Conservation (phyloP, 2,329 filamentous ascomycete genomes). For the Curvularia verruculosa region DNA sequence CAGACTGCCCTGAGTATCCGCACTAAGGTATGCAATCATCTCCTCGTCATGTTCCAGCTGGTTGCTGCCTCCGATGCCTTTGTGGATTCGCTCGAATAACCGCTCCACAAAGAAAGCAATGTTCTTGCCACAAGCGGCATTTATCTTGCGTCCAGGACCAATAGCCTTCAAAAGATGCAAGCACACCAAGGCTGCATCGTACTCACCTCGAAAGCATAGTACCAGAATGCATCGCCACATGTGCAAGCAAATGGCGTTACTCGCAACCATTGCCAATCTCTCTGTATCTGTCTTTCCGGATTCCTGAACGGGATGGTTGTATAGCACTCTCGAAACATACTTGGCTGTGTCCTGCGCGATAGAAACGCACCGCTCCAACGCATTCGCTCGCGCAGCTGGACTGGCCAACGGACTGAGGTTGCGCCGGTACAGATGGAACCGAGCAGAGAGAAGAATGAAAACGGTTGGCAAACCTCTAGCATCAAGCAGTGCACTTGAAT, state of each 20-base stretch:
- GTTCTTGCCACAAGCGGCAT: slow-evolving; percentile 79
- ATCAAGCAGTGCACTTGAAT: slow-evolving; percentile 71
- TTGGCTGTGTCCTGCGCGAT: slow-evolving; percentile 79
- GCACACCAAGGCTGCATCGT: slow-evolving; percentile 73
- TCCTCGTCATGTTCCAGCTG: slow-evolving; percentile 76
- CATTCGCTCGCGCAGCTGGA: slow-evolving; percentile 67
- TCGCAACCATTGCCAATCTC: slow-evolving; percentile 69
- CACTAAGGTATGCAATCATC: slow-evolving; percentile 82
- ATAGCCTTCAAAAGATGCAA: slow-evolving; percentile 74
- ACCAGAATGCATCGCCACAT: slow-evolving; percentile 87
- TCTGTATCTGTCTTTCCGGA: slow-evolving; percentile 55
- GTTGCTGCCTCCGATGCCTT: slow-evolving; percentile 46
- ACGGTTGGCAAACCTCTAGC: slow-evolving; percentile 76
- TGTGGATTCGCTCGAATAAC: slow-evolving; percentile 63
- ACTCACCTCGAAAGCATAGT: slow-evolving; percentile 75
- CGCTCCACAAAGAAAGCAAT: slow-evolving; percentile 78
- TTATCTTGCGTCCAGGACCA: slow-evolving; percentile 72
- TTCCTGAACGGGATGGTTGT: slow-evolving; percentile 45
- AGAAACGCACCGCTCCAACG: slow-evolving; percentile 76
- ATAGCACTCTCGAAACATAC: slow-evolving; percentile 71
- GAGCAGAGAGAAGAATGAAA: slow-evolving; percentile 78
- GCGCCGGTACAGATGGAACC: slow-evolving; percentile 86
- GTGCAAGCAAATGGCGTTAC: slow-evolving; percentile 78
- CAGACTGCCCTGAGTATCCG: slow-evolving; percentile 80
- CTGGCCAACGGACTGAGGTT: slow-evolving; percentile 79